phyloP scores from a whole-genome alignment of 306 rosid genomes.

The Cercis canadensis region DNA sequence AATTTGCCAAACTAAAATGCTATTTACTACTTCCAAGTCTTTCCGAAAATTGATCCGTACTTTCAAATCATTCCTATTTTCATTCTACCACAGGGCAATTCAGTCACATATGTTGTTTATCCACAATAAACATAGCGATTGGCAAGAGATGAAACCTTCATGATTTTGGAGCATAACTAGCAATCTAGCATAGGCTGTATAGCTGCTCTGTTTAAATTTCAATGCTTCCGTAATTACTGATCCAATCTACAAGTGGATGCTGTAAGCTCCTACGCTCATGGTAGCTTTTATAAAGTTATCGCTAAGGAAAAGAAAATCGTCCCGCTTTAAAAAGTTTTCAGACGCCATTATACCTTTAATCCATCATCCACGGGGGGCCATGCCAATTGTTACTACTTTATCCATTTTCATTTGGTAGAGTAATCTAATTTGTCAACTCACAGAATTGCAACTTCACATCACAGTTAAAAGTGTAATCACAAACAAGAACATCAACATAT shows the following conservation, averaged over 20 bases:
- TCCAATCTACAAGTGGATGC: not conserved
- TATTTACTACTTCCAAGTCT: not conserved
- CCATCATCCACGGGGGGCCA: conserved; percentile 42
- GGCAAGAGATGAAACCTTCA: too few species aligned
- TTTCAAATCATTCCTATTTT: not conserved
- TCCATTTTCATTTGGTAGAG: conserved; percentile 44
- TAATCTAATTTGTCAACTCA: conserved; percentile 46
- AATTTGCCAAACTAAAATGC: not conserved
- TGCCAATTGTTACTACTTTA: conserved; percentile 30
- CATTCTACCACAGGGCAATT: too few species aligned
- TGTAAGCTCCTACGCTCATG: not conserved
- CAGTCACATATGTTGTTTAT: too few species aligned
- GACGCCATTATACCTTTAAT: conserved; percentile 33
- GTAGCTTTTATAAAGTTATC: conserved; percentile 31
- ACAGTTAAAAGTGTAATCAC: conserved; percentile 42
- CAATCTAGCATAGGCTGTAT: too few species aligned
- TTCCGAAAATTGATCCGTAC: too few species aligned
- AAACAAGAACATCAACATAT: conserved; percentile 43
- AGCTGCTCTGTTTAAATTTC: not conserved
- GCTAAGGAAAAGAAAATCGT: conserved; percentile 28
- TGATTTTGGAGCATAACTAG: not conserved
- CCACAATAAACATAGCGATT: too few species aligned
- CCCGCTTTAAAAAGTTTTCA: conserved; percentile 32
- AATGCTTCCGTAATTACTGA: not conserved
- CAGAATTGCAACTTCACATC: conserved; percentile 58